These are phyloP conservation scores for Penicillium sp. DNA, from an alignment of 2,329 filamentous ascomycete genomes.

Conservation along the genomic window DNA sequence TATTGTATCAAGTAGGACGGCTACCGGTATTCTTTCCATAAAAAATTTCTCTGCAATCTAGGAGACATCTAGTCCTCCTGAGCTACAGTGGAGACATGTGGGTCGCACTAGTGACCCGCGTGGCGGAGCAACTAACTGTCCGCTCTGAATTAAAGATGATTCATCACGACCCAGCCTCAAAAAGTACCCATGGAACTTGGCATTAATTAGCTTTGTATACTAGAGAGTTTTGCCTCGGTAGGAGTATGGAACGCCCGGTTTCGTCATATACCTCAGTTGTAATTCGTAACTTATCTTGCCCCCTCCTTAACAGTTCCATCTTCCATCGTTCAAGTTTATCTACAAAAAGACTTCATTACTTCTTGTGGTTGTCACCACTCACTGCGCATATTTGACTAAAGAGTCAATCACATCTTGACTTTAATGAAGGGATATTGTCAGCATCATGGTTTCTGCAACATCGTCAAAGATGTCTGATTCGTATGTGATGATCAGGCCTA, in stretches of 20 bases:
- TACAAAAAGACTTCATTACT: not conserved
- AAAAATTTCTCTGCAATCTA: not conserved
- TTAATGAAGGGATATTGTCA: not conserved
- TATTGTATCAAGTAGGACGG: not conserved
- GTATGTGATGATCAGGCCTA: not conserved
- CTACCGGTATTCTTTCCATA: not conserved
- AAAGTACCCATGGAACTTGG: not conserved
- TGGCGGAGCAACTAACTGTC: not conserved
- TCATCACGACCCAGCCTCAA: not conserved
- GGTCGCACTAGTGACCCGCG: not conserved
- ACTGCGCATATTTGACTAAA: not conserved
- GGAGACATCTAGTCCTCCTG: not conserved
- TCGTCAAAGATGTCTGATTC: not conserved
- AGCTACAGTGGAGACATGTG: not conserved
- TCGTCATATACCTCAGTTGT: not conserved
- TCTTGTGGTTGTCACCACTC: not conserved
- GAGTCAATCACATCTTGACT: not conserved
- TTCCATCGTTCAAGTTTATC: not conserved
- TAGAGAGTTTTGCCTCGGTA: not conserved
- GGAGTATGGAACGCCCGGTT: not conserved
- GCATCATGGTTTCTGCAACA: not conserved
- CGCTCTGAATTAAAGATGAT: not conserved
- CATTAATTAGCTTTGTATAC: not conserved
- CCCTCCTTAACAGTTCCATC: not conserved
- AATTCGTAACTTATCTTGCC: not conserved